These are phyloP conservation scores for Nasturtium officinale DNA, from an alignment of 345 rosid species.

Conservation along the genomic window DNA sequence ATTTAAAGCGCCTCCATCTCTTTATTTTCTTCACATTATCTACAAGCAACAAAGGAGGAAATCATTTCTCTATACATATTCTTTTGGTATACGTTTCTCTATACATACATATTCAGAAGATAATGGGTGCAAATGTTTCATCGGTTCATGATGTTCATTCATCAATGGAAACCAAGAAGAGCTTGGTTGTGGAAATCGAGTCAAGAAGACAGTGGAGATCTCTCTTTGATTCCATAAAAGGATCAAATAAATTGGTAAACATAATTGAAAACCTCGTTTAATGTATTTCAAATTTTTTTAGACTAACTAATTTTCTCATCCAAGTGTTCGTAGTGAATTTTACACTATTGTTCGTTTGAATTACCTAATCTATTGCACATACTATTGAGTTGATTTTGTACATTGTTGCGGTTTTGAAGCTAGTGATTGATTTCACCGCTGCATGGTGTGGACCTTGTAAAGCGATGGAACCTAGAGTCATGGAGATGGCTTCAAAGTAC, in stretches of 20 bases:
- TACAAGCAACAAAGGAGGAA: constrained; percentile 19
- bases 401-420: constrained; percentile 44
- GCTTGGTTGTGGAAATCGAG: constrained; percentile 48
- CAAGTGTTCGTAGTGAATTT: background rate
- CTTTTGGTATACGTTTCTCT: background rate
- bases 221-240: constrained; percentile 60
- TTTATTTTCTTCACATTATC: constrained; percentile 8
- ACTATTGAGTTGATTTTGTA: background rate
- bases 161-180: constrained; percentile 30
- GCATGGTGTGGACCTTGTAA: constrained; percentile 87
- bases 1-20: constrained; percentile 19
- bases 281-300: background rate
- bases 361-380: background rate
- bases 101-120: constrained; percentile 9
- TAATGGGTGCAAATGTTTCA: constrained; percentile 44
- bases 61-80: constrained; percentile 5
- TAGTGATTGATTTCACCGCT: constrained; percentile 79
- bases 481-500: constrained; percentile 56
- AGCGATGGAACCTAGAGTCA: constrained; percentile 56
- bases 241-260: constrained; percentile 62
- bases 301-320: background rate
- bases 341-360: background rate
- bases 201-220: constrained; percentile 64
- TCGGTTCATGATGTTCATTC: constrained; percentile 38
- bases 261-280: background rate